Conservation (phyloP, 352 stramenopile genomes). For the Globisporangium spiculum region DNA sequence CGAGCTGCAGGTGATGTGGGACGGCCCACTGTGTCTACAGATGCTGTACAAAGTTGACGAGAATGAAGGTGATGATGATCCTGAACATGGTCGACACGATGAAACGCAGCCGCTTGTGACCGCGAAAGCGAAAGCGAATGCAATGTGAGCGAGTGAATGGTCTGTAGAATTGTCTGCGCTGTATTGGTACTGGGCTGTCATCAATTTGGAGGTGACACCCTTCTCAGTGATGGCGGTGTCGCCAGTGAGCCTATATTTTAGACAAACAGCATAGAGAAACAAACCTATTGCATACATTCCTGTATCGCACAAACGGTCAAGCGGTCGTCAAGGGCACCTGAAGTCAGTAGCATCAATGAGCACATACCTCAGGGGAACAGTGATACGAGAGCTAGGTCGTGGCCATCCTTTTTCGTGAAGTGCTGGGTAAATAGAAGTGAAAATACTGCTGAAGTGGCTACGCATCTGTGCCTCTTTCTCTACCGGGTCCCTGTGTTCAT, state of each 20-base stretch:
- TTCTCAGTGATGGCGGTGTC: too few relatives aligned
- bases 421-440: constrained; percentile 2
- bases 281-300: neutral
- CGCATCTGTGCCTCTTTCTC: neutral
- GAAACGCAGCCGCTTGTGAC: constrained; percentile 16
- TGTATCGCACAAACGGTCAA: neutral
- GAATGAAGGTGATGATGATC: neutral
- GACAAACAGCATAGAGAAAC: neutral
- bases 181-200: neutral
- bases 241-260: neutral
- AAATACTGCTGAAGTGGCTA: neutral
- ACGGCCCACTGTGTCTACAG: constrained; percentile 42
- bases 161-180: neutral
- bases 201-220: neutral
- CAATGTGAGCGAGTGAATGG: neutral
- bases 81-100: neutral
- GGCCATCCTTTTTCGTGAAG: too few relatives aligned
- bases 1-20: constrained; percentile 76
- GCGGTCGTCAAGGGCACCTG: too few relatives aligned
- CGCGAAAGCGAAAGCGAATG: neutral
- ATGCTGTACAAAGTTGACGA: constrained; percentile 15
- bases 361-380: too few relatives aligned
- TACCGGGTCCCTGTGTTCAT: constrained; percentile 45
- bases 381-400: too few relatives aligned
- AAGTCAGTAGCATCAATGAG: too few relatives aligned